These are phyloP conservation scores for Dinochytrium kinnereticum DNA, from an alignment of 371 early-diverging fungal genomes.

Conservation along the genomic window DNA sequence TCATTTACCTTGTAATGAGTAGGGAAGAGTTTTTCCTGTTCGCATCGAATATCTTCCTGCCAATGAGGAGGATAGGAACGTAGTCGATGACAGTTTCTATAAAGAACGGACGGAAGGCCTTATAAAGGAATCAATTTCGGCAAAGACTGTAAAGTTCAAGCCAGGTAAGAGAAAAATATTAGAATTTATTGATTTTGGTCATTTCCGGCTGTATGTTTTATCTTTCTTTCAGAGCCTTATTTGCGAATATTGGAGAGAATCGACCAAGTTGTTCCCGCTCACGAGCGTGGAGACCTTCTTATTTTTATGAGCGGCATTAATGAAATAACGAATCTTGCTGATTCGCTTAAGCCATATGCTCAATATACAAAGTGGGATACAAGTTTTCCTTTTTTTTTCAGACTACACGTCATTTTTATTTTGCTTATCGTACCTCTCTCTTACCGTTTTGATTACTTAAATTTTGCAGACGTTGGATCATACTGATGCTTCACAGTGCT, in stretches of 20 bases:
- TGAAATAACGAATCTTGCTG: constrained; percentile 64
- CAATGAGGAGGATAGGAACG: constrained; percentile 79
- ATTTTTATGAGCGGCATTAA: constrained; percentile 74
- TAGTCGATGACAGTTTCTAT: constrained; percentile 60
- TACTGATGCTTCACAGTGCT: constrained; percentile 78
- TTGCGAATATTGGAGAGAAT: constrained; percentile 66
- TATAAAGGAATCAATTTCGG: constrained; percentile 47
- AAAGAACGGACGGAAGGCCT: constrained; percentile 49
- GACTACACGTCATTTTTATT: too few species aligned
- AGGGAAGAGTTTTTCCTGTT: constrained; percentile 87
- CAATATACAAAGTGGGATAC: constrained; percentile 35
- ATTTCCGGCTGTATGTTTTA: too few species aligned
- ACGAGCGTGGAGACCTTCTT: constrained; percentile 72
- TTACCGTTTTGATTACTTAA: not conserved
- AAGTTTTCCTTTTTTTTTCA: too few species aligned
- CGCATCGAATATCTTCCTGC: constrained; percentile 77
- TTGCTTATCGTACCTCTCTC: too few species aligned
- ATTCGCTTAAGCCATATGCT: constrained; percentile 53
- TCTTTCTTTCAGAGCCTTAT: constrained; percentile 60
- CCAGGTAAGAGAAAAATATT: too few species aligned
- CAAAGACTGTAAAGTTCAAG: constrained; percentile 53
- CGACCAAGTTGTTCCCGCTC: constrained; percentile 61
- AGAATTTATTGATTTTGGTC: too few species aligned
- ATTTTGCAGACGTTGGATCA: constrained; percentile 64
- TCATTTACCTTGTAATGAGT: not conserved